Evolutionary conservation across 192 early-diverging fungal species (phyloP), one percentile per base, ranked within the genome.

Genomic region (Backusella circina): DNA sequence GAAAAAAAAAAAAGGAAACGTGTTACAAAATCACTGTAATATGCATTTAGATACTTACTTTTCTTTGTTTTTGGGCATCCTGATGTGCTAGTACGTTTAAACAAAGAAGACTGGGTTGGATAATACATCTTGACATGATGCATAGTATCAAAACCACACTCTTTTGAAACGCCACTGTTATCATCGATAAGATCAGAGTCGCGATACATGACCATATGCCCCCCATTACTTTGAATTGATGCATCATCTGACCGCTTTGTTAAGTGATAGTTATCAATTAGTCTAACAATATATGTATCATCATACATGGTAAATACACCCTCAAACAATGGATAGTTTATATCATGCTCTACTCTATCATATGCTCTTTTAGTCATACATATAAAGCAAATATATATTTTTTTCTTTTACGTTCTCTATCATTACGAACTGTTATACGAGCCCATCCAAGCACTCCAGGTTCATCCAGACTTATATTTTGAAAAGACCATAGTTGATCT

Each of bases 221-320:
- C 41, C 79, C 71, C 70, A 23, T 81, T 57, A 44, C 76, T 1
- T 74, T 77, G 1, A 80, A 80, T 30, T 30, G 38, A 35, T 73
- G 87, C 81, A 75, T 93, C 92, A 8, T 80, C 86, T 0, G 79
- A 72, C 6, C 87, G 79, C 65, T 87, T 87, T 15, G 88, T 87
- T 13, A 77, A 76, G 47, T 81, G 82, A 74, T 90, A 92, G 9
- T 86, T 79, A n/a, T 76, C 57, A 1, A 76, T 79, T 28, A 88
- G 84, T 70, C 88, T 91, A 64, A 92, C 77, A 70, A 89, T 87
- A 71, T 86, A 87, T 9, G 88, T 85, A 65, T 89, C 88, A 1
- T 80, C 86, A 44, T 84, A 64, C 0, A 86, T 72, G 32, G 70
- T 75, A 70, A 92, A 92, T 50, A 84, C 78, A 4, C 91, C 92